A percentile compares a stretch with the other conserved stretches of the same genome.
Conservation (phyloP, 176 grass and related monocot genomes). For the Phoenix roebelenii region DNA sequence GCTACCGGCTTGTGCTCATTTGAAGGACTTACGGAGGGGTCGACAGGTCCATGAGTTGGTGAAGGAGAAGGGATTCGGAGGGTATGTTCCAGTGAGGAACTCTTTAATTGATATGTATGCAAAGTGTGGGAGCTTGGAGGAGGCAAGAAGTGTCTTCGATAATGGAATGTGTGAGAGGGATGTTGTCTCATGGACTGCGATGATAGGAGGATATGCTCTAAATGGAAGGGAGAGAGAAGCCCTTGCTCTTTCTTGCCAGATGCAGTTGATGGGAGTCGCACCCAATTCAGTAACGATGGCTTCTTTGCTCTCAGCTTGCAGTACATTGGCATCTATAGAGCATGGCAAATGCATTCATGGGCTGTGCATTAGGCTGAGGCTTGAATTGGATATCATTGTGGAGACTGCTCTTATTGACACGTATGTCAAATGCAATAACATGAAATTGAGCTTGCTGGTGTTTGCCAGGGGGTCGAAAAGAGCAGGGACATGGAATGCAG, state of each 20-base stretch:
- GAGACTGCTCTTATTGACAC: slow-evolving; percentile 48
- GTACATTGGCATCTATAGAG: slow-evolving; percentile 18
- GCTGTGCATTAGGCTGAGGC: slow-evolving; percentile 30
- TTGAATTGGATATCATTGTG: slow-evolving; percentile 35
- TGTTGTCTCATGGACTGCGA: slow-evolving; percentile 54
- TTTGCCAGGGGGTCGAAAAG: slow-evolving; percentile 28
- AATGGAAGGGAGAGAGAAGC: slow-evolving; percentile 20
- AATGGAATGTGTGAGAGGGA: slow-evolving; percentile 25
- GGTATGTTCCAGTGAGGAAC: slow-evolving; percentile 35
- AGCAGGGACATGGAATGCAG: slow-evolving; percentile 59
- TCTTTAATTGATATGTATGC: slow-evolving; percentile 68
- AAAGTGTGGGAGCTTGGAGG: slow-evolving; percentile 44
- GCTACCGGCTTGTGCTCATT: slow-evolving; percentile 42
- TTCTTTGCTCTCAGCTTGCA: slow-evolving; percentile 37
- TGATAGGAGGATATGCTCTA: slow-evolving; percentile 37
- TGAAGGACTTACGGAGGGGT: slow-evolving; percentile 37
- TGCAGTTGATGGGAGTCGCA: slow-evolving; percentile 24
- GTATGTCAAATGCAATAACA: slow-evolving; percentile 30
- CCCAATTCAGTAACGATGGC: slow-evolving; percentile 66
- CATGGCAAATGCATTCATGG: slow-evolving; percentile 39
- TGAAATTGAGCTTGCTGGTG: slow-evolving; percentile 19
- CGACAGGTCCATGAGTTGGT: slow-evolving; percentile 37
- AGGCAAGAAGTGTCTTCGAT: slow-evolving; percentile 39
- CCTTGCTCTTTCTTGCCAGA: slow-evolving; percentile 31
- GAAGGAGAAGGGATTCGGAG: slow-evolving; percentile 29